A percentile compares a stretch with the other conserved stretches of the same genome.
These are phyloP conservation scores for Alternaria ethzedia DNA, from an alignment of 2,329 filamentous ascomycete species.

Conservation along the genomic window DNA sequence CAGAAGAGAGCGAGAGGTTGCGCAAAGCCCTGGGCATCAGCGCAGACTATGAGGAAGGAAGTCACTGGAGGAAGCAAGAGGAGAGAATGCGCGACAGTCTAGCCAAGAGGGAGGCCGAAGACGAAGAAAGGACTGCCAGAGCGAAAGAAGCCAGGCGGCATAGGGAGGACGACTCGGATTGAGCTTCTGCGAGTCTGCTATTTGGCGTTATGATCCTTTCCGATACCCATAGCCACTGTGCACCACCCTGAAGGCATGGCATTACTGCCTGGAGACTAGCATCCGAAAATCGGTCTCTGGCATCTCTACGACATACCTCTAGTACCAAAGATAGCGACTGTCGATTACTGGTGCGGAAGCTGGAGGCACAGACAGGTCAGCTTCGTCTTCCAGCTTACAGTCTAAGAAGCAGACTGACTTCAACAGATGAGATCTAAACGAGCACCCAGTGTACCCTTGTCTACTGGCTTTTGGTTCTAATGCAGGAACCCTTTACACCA, in stretches of 20 bases:
- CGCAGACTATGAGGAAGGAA: conserved; percentile 83
- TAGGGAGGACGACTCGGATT: conserved; percentile 38
- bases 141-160: conserved; percentile 34
- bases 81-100: conserved; percentile 63
- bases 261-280: not conserved
- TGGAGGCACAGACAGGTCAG: not conserved
- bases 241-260: not conserved
- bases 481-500: conserved; percentile 11
- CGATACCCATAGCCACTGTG: conserved; percentile 1
- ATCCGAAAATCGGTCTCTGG: not conserved
- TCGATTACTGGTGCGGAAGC: not conserved
- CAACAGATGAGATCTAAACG: not conserved
- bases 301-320: not conserved
- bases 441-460: not conserved
- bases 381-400: not conserved
- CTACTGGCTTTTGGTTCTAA: not conserved
- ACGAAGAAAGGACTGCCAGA: conserved; percentile 34
- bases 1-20: conserved; percentile 89
- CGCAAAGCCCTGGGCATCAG: conserved; percentile 86
- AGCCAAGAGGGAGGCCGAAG: conserved; percentile 49
- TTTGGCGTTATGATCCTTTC: not conserved
- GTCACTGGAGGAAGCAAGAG: conserved; percentile 85
- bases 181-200: conserved; percentile 1
- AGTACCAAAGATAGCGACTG: not conserved
- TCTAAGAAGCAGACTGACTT: not conserved